Percentiles rank a stretch among this genome's conserved stretches.
phyloP scores from a whole-genome alignment of 108 stramenopile species.

The Hondaea fermentalgiana region DNA sequence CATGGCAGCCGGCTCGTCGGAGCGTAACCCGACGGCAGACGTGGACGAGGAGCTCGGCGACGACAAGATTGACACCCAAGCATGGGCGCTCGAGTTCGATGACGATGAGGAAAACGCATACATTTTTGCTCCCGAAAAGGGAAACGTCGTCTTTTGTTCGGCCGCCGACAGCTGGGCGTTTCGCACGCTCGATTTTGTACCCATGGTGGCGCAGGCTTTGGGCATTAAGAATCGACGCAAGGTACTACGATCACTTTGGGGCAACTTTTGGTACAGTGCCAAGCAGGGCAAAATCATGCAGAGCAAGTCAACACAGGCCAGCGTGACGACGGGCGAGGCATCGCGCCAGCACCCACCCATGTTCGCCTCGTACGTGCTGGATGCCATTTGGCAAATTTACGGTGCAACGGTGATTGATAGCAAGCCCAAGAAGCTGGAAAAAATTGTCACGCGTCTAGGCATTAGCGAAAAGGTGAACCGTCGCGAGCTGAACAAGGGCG shows the following conservation, averaged over 20 bases:
- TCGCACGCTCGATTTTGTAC: slow-evolving; percentile 55
- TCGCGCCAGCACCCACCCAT: slow-evolving; percentile 26
- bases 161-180: slow-evolving; percentile 94
- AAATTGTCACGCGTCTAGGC: slow-evolving; percentile 32
- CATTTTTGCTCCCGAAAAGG: slow-evolving; percentile 72
- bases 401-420: slow-evolving; percentile 33
- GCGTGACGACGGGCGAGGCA: background rate
- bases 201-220: slow-evolving; percentile 28
- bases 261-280: slow-evolving; percentile 38
- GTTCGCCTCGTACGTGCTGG: slow-evolving; percentile 48
- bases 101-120: slow-evolving; percentile 38
- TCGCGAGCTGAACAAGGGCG: background rate
- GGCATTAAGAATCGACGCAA: background rate
- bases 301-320: background rate
- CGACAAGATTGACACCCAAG: background rate
- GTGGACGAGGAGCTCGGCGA: background rate
- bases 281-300: slow-evolving; percentile 40
- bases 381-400: slow-evolving; percentile 48
- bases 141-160: slow-evolving; percentile 87
- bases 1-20: background rate
- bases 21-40: background rate
- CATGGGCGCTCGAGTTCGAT: slow-evolving; percentile 29
- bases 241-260: slow-evolving; percentile 39
- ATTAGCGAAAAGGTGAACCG: slow-evolving; percentile 1
- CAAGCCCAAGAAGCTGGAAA: slow-evolving; percentile 28